Evolutionary conservation across 805 yeast species (phyloP).

Genomic region (Brettanomyces nanus): DNA sequence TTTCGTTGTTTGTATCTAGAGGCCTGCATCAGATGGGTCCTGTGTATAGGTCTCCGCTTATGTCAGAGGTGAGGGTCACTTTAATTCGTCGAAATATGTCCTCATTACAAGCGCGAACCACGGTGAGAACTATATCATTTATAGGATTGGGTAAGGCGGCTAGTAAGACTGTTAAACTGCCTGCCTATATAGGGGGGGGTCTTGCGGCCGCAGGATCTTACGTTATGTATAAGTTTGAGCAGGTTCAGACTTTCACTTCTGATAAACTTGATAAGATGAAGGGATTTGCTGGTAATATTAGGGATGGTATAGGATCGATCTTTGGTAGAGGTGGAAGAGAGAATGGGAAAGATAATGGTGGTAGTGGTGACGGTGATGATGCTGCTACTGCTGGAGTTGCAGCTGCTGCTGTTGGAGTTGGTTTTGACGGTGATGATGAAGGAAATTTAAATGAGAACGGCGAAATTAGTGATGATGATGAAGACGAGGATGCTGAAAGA

Average conservation of each 20-base stretch:
- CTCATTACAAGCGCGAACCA: conserved; percentile 2
- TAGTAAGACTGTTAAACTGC: conserved; percentile 49
- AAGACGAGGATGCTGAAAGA: conserved; percentile 38
- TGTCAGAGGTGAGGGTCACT: conserved; percentile 1
- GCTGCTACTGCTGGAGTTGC: conserved; percentile 42
- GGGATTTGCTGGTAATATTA: conserved; percentile 51
- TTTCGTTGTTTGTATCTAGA: neutral
- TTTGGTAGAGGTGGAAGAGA: conserved; percentile 23
- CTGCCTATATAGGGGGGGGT: conserved; percentile 84
- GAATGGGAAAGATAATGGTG: conserved; percentile 9
- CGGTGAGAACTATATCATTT: conserved; percentile 21
- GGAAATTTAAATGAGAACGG: conserved; percentile 26
- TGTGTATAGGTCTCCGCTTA: neutral
- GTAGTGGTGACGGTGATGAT: conserved; percentile 24
- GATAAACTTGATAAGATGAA: conserved; percentile 56
- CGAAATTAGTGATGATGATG: conserved; percentile 41
- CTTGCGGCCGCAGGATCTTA: conserved; percentile 93
- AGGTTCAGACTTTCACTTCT: conserved; percentile 64
- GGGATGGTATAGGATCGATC: conserved; percentile 34
- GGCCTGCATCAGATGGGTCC: neutral
- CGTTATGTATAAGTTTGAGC: conserved; percentile 85
- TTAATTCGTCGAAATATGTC: conserved; percentile 2
- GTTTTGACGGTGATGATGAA: conserved; percentile 23
- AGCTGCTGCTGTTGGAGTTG: conserved; percentile 44
- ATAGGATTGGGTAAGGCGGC: conserved; percentile 44